Base-by-base conservation (phyloP, 2,329 filamentous ascomycete genomes). In the Epichloe sp. region DNA sequence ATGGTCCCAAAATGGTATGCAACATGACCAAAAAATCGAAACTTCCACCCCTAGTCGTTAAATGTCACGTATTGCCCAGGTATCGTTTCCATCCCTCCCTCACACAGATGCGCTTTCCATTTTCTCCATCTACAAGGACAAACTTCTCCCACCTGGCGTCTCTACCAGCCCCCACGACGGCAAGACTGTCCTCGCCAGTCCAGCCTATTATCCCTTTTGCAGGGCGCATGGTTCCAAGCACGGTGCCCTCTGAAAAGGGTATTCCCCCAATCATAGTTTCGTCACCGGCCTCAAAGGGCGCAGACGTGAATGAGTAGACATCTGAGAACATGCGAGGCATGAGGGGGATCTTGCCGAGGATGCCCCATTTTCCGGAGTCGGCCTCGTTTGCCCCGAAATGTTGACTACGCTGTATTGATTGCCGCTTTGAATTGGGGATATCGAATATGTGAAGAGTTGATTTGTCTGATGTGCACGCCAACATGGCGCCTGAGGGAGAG, bases 391-490 rank as follows among this genome's bases (percentile, higher is more conserved):
- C 47, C 5, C 59, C 54, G 3, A 62, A 53, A 23, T 67, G 56
- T 53, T 65, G 61, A 52, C 60, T 64, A 53, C 63, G 62, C 43
- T 60, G 62, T 34, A 62, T 57, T 6, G 63, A 58, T 3, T 67
- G 64, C 55, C 69, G 71, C 48, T 71, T 72, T 8, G 73, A 70
- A 53, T 78, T 76, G 4, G 85, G 84, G 1, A 96, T 76, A 62
- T 97, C 89, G 63, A 96, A 98, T 38, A 98, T 78, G 67, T 98
- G 93, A 11, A 98, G 75, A 0, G 90, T 98, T 5, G 88, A 90
- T 69, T 97, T 98, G 73, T 98, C 93, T 1, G 90, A 96, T 1
- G 91, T 97, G 55, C 89, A 91, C 26, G 93, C 93, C 11, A 97
- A 76, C 62, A 89, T 78, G 43, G 77, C 79, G 48, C 85, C 86